Base-by-base conservation (phyloP, 2,329 filamentous ascomycete genomes). In the Fusarium haematococcum region DNA sequence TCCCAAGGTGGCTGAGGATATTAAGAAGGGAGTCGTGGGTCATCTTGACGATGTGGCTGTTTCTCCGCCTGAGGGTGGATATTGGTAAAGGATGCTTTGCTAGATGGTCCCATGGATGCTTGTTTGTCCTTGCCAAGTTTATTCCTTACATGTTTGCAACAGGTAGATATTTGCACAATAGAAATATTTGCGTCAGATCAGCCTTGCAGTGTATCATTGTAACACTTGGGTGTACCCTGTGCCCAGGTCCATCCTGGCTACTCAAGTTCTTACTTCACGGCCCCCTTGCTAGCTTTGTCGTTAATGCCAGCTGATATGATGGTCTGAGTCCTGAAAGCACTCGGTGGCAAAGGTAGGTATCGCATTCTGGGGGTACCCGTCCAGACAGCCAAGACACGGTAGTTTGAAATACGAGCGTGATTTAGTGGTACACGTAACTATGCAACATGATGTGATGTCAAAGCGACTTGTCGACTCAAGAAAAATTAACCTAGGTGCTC, bases 1-100 rank as follows among this genome's bases (percentile, higher is more conserved):
- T 32, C 65, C 65, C 3, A 68, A 64, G 54, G 58, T 68, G 20
- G 43, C 65, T 3, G 54, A 64, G 33, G 60, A 64, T 10, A 64
- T 64, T 11, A 68, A 54, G 65, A 67, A 67, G 27, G 65, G 65
- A 4, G 48, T 67, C n/a, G 45, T 32, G 6, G 65, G 65, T 6
- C 50, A 58, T 37, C 16, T 68, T 5, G 54, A 68, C 35, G 43
- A 68, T 32, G 65, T 68, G 4, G 65, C 65, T 1, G 60, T 68
- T 20, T 33, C 65, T 59, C 52, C 54, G 5, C 65, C 65, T 18
- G 52, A 37, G 18, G 65, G 60, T 1, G 65, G 65, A 10, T 68
- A 52, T 52, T 68, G 65, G 65, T 59, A 30, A 65, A 32, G 37
- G 37, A 16, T 9, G 37, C 16, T 39, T 39, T 39, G 18, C 25